Percentiles rank a stretch among this genome's conserved stretches.
These are phyloP conservation scores for Tilletia walkeri DNA, from an alignment of 1,284 basidiomycete species.

Conservation along the genomic window DNA sequence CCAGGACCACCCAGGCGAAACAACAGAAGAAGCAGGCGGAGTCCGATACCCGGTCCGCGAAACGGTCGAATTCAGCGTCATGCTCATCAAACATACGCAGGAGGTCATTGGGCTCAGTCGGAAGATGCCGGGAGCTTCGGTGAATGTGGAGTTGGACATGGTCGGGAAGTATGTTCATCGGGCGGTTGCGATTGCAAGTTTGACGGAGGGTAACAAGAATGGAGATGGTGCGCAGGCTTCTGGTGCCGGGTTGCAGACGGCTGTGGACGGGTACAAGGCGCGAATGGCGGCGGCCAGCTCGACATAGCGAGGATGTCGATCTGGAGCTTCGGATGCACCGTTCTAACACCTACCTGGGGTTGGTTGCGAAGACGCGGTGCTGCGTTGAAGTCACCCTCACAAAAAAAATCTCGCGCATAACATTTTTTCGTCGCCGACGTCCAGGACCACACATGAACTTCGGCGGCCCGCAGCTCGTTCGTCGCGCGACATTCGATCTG, in stretches of 20 bases:
- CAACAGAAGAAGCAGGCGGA: slow-evolving; percentile 26
- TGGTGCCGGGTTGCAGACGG: background rate
- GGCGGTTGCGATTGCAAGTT: slow-evolving; percentile 35
- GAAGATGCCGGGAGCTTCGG: slow-evolving; percentile 48
- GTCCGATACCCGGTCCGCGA: slow-evolving; percentile 26
- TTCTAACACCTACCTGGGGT: too few species aligned
- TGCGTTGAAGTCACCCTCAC: too few species aligned
- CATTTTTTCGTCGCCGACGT: too few species aligned
- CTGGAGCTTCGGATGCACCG: too few species aligned
- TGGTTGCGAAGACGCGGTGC: too few species aligned
- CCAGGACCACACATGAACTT: too few species aligned
- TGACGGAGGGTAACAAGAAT: background rate
- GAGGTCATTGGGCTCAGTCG: slow-evolving; percentile 49
- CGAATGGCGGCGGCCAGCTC: slow-evolving; percentile 6
- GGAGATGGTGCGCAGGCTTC: background rate
- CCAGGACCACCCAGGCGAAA: slow-evolving; percentile 33
- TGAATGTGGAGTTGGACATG: slow-evolving; percentile 55
- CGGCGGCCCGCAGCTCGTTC: too few species aligned
- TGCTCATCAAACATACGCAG: slow-evolving; percentile 55
- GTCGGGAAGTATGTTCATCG: slow-evolving; percentile 54
- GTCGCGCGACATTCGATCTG: too few species aligned
- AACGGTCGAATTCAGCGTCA: slow-evolving; percentile 52
- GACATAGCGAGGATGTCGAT: background rate
- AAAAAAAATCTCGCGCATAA: too few species aligned
- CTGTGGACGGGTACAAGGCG: slow-evolving; percentile 14